A percentile compares a stretch with the other conserved stretches of the same genome.
Conservation (phyloP, 1,284 basidiomycete genomes). For the Phaffia rhodozyma region DNA sequence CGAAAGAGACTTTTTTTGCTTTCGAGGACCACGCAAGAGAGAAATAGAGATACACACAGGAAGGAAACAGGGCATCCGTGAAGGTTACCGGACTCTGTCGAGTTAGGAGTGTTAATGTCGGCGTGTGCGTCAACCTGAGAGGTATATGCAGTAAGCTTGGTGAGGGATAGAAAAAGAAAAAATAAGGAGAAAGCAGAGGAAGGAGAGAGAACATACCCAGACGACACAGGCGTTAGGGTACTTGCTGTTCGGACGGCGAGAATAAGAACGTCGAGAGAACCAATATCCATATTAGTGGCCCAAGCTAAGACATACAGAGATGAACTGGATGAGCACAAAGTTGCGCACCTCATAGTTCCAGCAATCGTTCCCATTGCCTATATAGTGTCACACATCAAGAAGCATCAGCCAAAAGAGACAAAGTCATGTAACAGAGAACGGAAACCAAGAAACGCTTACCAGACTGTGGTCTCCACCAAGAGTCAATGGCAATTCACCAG, state of each 20-base stretch:
- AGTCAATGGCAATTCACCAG: conserved; percentile 15
- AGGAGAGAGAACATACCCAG: conserved; percentile 45
- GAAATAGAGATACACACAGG: conserved; percentile 39
- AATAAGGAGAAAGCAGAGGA: background rate
- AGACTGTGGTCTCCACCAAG: conserved; percentile 15
- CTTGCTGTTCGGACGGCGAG: conserved; percentile 41
- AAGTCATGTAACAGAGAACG: background rate
- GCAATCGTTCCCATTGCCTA: conserved; percentile 86
- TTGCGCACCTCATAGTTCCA: conserved; percentile 56
- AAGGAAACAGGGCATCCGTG: conserved; percentile 98
- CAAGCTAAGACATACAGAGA: background rate
- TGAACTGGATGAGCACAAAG: background rate
- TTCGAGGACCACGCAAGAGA: conserved; percentile 19
- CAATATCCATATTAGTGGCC: background rate
- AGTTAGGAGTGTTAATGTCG: conserved; percentile 85
- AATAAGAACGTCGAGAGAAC: background rate
- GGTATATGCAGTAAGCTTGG: background rate
- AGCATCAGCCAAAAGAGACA: background rate
- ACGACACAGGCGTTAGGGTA: conserved; percentile 63
- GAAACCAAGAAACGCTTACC: background rate
- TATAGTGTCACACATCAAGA: background rate
- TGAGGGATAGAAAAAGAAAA: background rate
- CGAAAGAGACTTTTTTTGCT: conserved; percentile 15
- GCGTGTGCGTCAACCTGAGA: conserved; percentile 64
- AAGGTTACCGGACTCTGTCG: conserved; percentile 84